Evolutionary conservation across 257 asterid species (phyloP).

Genomic region (Solanum habrochaites): DNA sequence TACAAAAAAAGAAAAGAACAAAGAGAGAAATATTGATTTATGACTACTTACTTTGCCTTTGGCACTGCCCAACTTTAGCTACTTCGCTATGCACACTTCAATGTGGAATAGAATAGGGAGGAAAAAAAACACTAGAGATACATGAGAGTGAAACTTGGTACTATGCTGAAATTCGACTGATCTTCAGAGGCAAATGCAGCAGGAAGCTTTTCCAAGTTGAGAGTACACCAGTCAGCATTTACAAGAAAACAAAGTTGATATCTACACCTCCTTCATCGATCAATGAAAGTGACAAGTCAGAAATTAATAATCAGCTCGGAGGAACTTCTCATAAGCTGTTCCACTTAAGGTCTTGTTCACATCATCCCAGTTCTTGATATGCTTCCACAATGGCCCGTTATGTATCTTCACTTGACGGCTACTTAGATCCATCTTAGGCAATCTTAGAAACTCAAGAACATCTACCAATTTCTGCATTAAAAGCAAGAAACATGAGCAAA

Average conservation of each 20-base stretch:
- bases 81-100: background rate
- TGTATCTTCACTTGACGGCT: constrained; percentile 95
- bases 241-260: background rate
- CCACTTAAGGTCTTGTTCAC: constrained; percentile 54
- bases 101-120: background rate
- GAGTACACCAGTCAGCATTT: constrained; percentile 1
- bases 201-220: constrained; percentile 6
- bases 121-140: background rate
- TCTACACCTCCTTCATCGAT: constrained; percentile 15
- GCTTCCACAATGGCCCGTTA: constrained; percentile 56
- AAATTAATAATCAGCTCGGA: constrained; percentile 41
- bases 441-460: constrained; percentile 53
- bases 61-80: background rate
- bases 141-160: background rate
- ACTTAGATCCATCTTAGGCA: constrained; percentile 49
- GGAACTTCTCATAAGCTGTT: constrained; percentile 63
- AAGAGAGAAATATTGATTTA: background rate
- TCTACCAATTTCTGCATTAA: constrained; percentile 59
- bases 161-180: background rate
- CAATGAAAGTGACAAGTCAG: constrained; percentile 7
- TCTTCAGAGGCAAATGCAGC: background rate
- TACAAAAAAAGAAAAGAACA: background rate
- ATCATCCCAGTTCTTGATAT: constrained; percentile 73
- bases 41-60: background rate
- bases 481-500: background rate